These are phyloP conservation scores for Bryoerythrophyllum caledonicum DNA, from an alignment of 225 moss, liverwort and hornwort species.

Conservation along the genomic window DNA sequence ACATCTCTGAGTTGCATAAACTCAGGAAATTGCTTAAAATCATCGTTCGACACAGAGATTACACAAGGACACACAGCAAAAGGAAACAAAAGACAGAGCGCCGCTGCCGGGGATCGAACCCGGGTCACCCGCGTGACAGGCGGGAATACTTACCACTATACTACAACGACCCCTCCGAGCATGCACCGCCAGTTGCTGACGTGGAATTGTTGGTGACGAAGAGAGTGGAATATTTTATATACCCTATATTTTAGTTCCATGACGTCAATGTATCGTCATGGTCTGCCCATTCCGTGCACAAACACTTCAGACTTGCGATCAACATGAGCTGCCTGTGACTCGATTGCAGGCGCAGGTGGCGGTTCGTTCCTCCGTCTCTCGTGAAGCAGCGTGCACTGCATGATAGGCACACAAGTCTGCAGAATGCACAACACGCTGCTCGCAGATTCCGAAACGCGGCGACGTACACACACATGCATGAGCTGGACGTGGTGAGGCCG, in stretches of 20 bases:
- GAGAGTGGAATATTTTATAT: too few species aligned
- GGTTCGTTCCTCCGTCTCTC: background rate
- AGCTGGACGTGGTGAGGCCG: constrained; percentile 23
- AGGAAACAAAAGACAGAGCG: background rate
- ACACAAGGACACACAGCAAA: too few species aligned
- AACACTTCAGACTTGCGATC: background rate
- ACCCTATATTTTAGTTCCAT: too few species aligned
- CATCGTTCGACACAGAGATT: background rate
- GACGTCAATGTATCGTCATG: too few species aligned
- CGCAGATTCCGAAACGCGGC: background rate
- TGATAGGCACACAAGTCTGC: background rate
- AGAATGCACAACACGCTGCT: background rate
- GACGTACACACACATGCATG: constrained; percentile 4
- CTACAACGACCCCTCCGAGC: constrained; percentile 40
- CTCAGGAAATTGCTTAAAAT: background rate
- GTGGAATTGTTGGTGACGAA: too few species aligned
- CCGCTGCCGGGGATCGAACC: constrained; percentile 94
- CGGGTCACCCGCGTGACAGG: constrained; percentile 92
- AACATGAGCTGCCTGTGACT: background rate
- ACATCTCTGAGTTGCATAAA: background rate
- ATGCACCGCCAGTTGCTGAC: rapidly evolving
- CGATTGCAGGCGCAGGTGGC: background rate
- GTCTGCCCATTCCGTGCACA: background rate
- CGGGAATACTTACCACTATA: constrained; percentile 91
- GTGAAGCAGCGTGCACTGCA: background rate